These are phyloP conservation scores for Apiospora kogelbergensis DNA, from an alignment of 2,329 filamentous ascomycete species.

Conservation along the genomic window DNA sequence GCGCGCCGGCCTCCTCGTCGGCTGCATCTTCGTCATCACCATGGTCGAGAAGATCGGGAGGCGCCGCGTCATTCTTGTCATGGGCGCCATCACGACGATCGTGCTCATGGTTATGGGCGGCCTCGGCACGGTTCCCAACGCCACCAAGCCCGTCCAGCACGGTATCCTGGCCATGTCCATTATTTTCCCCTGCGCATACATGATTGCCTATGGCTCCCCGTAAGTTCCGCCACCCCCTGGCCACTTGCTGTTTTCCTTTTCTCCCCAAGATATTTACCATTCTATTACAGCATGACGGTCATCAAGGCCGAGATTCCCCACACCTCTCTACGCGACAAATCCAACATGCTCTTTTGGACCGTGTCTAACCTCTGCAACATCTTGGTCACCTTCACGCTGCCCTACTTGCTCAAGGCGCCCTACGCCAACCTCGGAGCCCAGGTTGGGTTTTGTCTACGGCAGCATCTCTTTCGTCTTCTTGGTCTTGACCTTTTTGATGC, in stretches of 20 bases:
- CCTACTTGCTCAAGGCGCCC: not conserved
- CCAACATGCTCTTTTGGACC: not conserved
- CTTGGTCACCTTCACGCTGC: not conserved
- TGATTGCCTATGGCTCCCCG: not conserved
- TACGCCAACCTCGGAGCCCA: not conserved
- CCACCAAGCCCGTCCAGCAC: not conserved
- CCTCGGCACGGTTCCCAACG: not conserved
- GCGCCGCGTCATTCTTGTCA: not conserved
- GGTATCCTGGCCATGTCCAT: not conserved
- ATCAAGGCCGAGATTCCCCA: not conserved
- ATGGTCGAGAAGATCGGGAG: not conserved
- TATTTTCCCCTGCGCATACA: not conserved
- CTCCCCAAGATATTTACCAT: not conserved
- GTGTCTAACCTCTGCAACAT: not conserved
- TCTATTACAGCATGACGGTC: not conserved
- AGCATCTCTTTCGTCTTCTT: not conserved
- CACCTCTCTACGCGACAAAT: not conserved
- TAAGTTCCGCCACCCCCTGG: not conserved
- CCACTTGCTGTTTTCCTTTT: not conserved
- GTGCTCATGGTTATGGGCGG: not conserved
- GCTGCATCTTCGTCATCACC: not conserved
- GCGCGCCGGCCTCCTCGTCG: not conserved
- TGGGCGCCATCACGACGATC: not conserved
- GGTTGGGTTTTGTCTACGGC: not conserved
- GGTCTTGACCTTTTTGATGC: not conserved